Evolutionary conservation across 345 rosid genomes (phyloP).

Genomic region (Salix suchowensis): DNA sequence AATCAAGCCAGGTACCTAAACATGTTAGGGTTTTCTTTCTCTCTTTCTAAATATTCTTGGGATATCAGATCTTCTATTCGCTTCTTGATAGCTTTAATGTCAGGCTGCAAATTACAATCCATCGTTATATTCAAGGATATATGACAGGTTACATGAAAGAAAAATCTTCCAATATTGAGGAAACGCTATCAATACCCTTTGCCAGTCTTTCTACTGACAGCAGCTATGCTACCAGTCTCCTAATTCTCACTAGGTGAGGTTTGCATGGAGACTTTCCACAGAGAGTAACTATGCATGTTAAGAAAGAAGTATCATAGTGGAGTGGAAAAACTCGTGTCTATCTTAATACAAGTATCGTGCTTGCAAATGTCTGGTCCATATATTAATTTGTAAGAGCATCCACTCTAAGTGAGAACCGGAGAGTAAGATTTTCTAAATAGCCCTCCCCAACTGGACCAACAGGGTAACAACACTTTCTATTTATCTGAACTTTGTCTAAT

Average conservation of each 20-base stretch:
- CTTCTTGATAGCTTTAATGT: constrained; percentile 90
- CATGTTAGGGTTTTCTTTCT: constrained; percentile 63
- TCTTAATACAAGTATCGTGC: not conserved
- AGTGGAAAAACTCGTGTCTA: not conserved
- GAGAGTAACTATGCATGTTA: not conserved
- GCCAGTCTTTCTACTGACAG: not conserved
- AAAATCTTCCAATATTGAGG: not conserved
- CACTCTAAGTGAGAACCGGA: not conserved
- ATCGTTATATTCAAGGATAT: not conserved
- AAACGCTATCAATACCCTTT: not conserved
- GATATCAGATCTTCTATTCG: constrained; percentile 89
- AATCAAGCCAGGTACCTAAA: constrained; percentile 69
- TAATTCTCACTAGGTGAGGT: not conserved
- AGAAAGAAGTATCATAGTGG: not conserved
- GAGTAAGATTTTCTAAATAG: not conserved
- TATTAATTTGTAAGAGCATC: not conserved
- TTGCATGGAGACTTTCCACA: not conserved
- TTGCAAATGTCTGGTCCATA: not conserved
- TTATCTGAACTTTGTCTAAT: not conserved
- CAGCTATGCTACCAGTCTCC: not conserved
- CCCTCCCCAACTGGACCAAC: not conserved
- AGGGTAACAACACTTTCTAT: not conserved
- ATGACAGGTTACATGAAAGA: no score
- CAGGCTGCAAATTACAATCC: constrained; percentile 58
- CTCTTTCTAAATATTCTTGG: constrained; percentile 87